Conservation (phyloP, 2,329 filamentous ascomycete species). For the Orbilia ellipsospora region DNA sequence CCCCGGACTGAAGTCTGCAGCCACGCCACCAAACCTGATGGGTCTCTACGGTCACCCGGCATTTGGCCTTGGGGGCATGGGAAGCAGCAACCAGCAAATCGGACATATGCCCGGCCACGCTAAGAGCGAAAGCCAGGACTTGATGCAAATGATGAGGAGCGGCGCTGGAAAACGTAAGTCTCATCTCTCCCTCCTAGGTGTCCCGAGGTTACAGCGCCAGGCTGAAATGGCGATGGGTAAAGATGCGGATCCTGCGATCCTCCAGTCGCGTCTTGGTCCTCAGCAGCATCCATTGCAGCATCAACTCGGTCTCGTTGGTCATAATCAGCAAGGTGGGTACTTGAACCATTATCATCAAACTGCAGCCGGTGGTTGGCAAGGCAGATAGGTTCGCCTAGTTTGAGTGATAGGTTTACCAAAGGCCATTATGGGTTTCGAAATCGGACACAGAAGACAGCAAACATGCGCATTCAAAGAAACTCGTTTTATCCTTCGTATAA, state of each 20-base stretch:
- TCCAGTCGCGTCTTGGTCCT: conserved; percentile 77
- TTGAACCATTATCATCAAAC: conserved; percentile 72
- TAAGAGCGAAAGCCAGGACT: conserved; percentile 54
- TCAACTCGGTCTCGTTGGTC: conserved; percentile 70
- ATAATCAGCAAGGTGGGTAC: conserved; percentile 69
- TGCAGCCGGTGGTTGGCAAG: conserved; percentile 54
- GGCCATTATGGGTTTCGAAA: conserved; percentile 40
- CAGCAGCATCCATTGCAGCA: conserved; percentile 75
- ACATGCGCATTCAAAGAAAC: conserved; percentile 11
- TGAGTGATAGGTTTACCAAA: conserved; percentile 39
- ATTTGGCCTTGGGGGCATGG: conserved; percentile 70
- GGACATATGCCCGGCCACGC: conserved; percentile 53
- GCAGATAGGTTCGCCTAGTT: conserved; percentile 43
- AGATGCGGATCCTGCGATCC: conserved; percentile 99
- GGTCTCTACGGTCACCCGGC: conserved; percentile 75
- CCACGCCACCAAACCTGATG: conserved; percentile 94
- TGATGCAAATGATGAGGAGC: conserved; percentile 57
- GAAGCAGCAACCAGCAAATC: conserved; percentile 51
- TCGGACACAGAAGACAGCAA: conserved; percentile 53
- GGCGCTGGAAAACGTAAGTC: conserved; percentile 59
- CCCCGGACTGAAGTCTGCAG: conserved; percentile 92
- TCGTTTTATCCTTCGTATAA: conserved; percentile 10
- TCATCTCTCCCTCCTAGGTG: conserved; percentile 74
- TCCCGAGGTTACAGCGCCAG: conserved; percentile 56
- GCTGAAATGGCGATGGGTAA: conserved; percentile 69